phyloP scores from a whole-genome alignment of 2,329 filamentous ascomycete species.

The Lachnellula occidentalis region DNA sequence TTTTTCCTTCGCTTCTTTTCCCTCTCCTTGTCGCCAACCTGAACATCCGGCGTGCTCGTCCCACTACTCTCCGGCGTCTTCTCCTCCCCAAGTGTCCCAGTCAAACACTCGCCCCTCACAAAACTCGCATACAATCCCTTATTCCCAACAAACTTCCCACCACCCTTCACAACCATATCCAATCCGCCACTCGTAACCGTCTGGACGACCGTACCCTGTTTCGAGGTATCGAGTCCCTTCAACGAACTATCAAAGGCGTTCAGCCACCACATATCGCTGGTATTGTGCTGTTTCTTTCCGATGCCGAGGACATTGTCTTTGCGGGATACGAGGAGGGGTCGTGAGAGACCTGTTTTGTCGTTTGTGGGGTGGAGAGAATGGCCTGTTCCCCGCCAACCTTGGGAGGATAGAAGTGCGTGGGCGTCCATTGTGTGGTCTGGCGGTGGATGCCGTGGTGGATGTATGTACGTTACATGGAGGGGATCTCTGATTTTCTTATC shows the following conservation, averaged over 20 bases:
- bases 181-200: constrained; percentile 49
- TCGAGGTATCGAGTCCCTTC: constrained; percentile 66
- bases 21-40: constrained; percentile 27
- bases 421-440: constrained; percentile 63
- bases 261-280: constrained; percentile 92
- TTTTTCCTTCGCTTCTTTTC: constrained; percentile 28
- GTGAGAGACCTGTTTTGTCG: constrained; percentile 70
- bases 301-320: constrained; percentile 79
- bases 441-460: background rate
- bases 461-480: background rate
- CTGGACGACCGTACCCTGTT: constrained; percentile 50
- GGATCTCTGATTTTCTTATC: background rate
- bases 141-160: constrained; percentile 52
- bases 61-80: constrained; percentile 10
- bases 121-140: constrained; percentile 71
- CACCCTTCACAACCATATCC: constrained; percentile 50
- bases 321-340: constrained; percentile 75
- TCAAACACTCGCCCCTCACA: constrained; percentile 71
- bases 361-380: constrained; percentile 76
- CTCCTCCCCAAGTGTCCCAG: constrained; percentile 55
- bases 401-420: constrained; percentile 71
- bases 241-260: constrained; percentile 89
- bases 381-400: constrained; percentile 86
- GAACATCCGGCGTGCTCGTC: constrained; percentile 13
- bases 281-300: constrained; percentile 63